Evolutionary conservation across 2,329 filamentous ascomycete species (phyloP).

Genomic region (Graphilbum fragrans): DNA sequence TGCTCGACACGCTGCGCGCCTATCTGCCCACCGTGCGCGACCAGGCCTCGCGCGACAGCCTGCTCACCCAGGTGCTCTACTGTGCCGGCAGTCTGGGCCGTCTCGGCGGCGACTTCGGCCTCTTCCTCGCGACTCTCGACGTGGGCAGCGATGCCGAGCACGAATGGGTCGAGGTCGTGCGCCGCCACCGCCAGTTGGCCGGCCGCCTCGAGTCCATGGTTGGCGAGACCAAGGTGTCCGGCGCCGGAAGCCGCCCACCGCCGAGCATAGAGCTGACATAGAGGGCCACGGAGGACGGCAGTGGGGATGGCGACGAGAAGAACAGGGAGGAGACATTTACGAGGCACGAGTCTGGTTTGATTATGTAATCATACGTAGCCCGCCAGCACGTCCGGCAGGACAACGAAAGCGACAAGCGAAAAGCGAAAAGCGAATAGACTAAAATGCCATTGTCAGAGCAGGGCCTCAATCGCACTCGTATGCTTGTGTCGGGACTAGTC

Average conservation of each 20-base stretch:
- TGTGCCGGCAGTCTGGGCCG: conserved; percentile 84
- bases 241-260: background rate
- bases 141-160: conserved; percentile 33
- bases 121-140: conserved; percentile 60
- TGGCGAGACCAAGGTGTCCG: conserved; percentile 38
- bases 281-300: background rate
- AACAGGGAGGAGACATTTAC: too few species aligned
- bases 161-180: conserved; percentile 83
- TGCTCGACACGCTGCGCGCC: conserved; percentile 60
- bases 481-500: too few species aligned
- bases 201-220: conserved; percentile 63
- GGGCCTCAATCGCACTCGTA: too few species aligned
- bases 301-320: background rate
- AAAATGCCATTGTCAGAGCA: too few species aligned
- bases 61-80: conserved; percentile 86
- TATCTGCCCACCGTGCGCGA: conserved; percentile 79
- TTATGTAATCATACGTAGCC: too few species aligned
- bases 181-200: conserved; percentile 74
- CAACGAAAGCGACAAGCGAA: too few species aligned
- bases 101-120: conserved; percentile 83
- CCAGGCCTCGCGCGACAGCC: conserved; percentile 67
- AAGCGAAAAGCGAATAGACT: too few species aligned
- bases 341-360: too few species aligned
- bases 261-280: background rate
- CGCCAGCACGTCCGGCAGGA: too few species aligned